Conservation (phyloP, 2,329 filamentous ascomycete species). For the Penicillium sp. region DNA sequence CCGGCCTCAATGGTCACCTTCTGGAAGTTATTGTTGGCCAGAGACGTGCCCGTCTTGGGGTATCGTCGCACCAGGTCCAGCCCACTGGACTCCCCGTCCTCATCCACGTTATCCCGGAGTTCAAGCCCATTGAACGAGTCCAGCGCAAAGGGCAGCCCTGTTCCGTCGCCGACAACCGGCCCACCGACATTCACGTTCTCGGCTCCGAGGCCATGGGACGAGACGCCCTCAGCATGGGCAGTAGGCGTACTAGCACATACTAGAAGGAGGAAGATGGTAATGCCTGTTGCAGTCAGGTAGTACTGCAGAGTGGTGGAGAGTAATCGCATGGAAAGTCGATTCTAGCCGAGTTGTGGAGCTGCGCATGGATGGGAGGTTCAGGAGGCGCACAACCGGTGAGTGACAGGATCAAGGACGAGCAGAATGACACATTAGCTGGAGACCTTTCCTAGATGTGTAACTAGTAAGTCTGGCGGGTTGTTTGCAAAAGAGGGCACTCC, state of each 20-base stretch:
- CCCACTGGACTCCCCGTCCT: conserved; percentile 29
- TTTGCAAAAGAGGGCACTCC: neutral
- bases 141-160: conserved; percentile 24
- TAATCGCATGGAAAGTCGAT: conserved; percentile 35
- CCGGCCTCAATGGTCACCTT: conserved; percentile 59
- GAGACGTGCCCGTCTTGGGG: conserved; percentile 44
- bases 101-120: conserved; percentile 28
- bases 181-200: conserved; percentile 44
- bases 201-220: conserved; percentile 41
- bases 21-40: conserved; percentile 62
- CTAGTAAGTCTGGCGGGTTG: conserved; percentile 3
- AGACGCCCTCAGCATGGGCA: conserved; percentile 58
- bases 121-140: conserved; percentile 30
- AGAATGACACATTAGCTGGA: conserved; percentile 1
- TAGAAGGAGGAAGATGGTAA: conserved; percentile 56
- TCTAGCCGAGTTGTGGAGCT: conserved; percentile 2
- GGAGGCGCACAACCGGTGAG: neutral
- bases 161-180: conserved; percentile 29
- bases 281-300: conserved; percentile 63
- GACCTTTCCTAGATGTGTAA: conserved; percentile 2
- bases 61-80: conserved; percentile 54
- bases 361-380: conserved; percentile 5
- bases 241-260: conserved; percentile 55
- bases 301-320: conserved; percentile 65
- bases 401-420: conserved; percentile 6